Percentiles rank a stretch among this genome's conserved stretches.
These are phyloP conservation scores for Wickerhamiella kurtzmanii DNA, from an alignment of 805 yeast genomes.

Conservation along the genomic window DNA sequence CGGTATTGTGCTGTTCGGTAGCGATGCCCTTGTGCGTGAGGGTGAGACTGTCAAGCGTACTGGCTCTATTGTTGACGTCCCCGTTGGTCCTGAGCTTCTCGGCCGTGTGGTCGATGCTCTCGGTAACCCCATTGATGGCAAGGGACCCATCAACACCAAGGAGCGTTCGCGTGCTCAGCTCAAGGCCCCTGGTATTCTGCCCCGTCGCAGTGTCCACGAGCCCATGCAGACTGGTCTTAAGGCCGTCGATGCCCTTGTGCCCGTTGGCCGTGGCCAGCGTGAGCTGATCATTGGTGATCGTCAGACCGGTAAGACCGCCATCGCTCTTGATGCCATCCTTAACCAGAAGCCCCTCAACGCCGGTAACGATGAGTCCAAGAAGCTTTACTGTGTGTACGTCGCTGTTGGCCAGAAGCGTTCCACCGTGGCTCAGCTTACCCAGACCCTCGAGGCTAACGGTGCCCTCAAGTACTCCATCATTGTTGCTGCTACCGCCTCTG, in stretches of 20 bases:
- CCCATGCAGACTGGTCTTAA: constrained; percentile 99
- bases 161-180: constrained; percentile 90
- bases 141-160: constrained; percentile 89
- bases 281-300: constrained; percentile 99
- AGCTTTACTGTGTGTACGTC: constrained; percentile 98
- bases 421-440: constrained; percentile 98
- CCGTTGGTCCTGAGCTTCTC: constrained; percentile 93
- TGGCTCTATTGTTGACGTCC: constrained; percentile 97
- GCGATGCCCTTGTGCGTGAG: constrained; percentile 96
- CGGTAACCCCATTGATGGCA: constrained; percentile 99
- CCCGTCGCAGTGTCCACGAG: constrained; percentile 96
- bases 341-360: constrained; percentile 99
- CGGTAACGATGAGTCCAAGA: constrained; percentile 90
- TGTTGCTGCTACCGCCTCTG: constrained; percentile 99
- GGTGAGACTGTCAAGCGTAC: constrained; percentile 99
- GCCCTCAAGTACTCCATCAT: constrained; percentile 95
- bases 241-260: constrained; percentile 97
- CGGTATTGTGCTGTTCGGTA: constrained; percentile 99
- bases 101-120: constrained; percentile 99
- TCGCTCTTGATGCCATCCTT: constrained; percentile 94
- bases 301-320: constrained; percentile 99
- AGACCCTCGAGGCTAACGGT: constrained; percentile 95
- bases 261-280: constrained; percentile 99
- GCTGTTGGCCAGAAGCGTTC: constrained; percentile 99
- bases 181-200: constrained; percentile 99